Conservation (phyloP, 2,329 filamentous ascomycete species). For the Orbilia brochopaga region DNA sequence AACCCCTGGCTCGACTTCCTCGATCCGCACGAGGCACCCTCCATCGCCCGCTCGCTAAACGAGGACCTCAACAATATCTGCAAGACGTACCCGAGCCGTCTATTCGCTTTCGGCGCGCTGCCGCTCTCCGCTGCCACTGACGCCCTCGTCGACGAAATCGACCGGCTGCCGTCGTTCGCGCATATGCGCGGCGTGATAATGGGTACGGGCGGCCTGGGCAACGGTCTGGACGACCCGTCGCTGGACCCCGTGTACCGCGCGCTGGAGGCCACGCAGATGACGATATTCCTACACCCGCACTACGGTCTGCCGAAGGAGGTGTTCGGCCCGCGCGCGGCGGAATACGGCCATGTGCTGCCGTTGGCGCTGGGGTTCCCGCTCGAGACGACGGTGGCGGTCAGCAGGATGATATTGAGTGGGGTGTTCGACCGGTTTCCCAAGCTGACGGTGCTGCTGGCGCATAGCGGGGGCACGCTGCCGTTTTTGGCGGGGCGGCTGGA, state of each 20-base stretch:
- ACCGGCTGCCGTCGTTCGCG: slow-evolving; percentile 66
- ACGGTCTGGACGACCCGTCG: slow-evolving; percentile 77
- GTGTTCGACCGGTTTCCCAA: slow-evolving; percentile 77
- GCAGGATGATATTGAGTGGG: slow-evolving; percentile 83
- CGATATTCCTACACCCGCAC: slow-evolving; percentile 88
- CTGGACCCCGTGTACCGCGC: slow-evolving; percentile 75
- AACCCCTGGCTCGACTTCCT: slow-evolving; percentile 96
- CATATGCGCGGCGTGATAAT: slow-evolving; percentile 85
- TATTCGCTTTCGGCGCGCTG: slow-evolving; percentile 84
- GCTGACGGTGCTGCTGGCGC: slow-evolving; percentile 78
- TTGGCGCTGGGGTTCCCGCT: slow-evolving; percentile 79
- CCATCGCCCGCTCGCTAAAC: slow-evolving; percentile 73
- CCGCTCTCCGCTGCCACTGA: slow-evolving; percentile 73
- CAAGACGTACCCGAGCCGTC: slow-evolving; percentile 67
- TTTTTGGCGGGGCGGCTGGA: slow-evolving; percentile 89
- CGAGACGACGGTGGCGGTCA: slow-evolving; percentile 88
- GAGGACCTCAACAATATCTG: slow-evolving; percentile 78
- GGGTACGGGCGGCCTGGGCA: slow-evolving; percentile 79
- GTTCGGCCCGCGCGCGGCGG: slow-evolving; percentile 73
- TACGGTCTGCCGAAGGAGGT: slow-evolving; percentile 83
- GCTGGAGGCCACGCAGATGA: slow-evolving; percentile 68
- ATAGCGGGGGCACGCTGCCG: slow-evolving; percentile 85
- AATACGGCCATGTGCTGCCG: slow-evolving; percentile 86
- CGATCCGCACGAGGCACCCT: slow-evolving; percentile 65
- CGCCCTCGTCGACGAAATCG: slow-evolving; percentile 70